Evolutionary conservation across 768 basidiomycete genomes (phyloP).

Genomic region (Rhizopogon sp.): DNA sequence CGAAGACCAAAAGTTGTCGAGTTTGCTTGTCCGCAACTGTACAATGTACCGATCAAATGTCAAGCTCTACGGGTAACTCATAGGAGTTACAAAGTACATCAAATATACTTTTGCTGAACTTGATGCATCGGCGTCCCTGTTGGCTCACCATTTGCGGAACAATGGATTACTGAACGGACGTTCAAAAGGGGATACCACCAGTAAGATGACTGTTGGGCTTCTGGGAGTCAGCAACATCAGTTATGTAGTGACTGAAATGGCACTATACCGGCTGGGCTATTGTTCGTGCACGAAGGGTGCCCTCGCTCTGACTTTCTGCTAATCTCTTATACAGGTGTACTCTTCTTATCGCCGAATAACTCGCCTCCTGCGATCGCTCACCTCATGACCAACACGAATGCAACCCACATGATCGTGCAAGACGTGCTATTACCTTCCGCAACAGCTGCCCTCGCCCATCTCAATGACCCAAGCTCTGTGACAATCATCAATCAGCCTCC

Average conservation of each 20-base stretch:
- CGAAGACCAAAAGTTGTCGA: too few relatives aligned
- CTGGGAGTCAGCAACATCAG: constrained; percentile 22
- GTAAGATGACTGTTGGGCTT: constrained; percentile 19
- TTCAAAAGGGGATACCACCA: constrained; percentile 17
- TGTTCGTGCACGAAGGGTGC: constrained; percentile 12
- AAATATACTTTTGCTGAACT: constrained; percentile 20
- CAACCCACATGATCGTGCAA: constrained; percentile 19
- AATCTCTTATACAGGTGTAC: constrained; percentile 13
- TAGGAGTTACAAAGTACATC: constrained; percentile 11
- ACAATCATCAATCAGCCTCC: constrained; percentile 19
- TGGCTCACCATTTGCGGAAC: constrained; percentile 19
- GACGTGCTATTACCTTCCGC: constrained; percentile 11
- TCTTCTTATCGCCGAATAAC: constrained; percentile 39
- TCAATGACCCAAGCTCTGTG: constrained; percentile 16
- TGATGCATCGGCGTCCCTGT: constrained; percentile 21
- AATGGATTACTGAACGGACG: constrained; percentile 16
- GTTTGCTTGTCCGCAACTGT: too few relatives aligned
- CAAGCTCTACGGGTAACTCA: not conserved
- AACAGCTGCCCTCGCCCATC: constrained; percentile 9
- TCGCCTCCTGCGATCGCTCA: constrained; percentile 42
- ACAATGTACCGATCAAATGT: not conserved
- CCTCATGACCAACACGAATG: constrained; percentile 27
- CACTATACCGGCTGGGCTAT: constrained; percentile 26
- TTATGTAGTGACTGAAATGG: constrained; percentile 21
- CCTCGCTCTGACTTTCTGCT: not conserved